Evolutionary conservation across 2,329 filamentous ascomycete species (phyloP).

Genomic region (Pestalotiopsis sp.): DNA sequence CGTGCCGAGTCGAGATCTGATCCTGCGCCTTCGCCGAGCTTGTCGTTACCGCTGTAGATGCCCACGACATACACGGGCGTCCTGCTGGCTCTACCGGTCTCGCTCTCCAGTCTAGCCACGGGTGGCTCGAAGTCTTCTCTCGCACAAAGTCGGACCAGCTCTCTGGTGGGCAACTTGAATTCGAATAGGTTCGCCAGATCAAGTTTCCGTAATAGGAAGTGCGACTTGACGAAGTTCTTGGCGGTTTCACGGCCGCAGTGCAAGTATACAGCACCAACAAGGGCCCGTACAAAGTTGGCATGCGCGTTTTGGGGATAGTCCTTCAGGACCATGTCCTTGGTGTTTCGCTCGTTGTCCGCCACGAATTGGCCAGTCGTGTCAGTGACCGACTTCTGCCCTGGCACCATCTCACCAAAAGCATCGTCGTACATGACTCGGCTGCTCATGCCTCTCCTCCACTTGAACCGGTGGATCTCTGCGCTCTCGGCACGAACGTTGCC

Average conservation of each 20-base stretch:
- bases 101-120: slow-evolving; percentile 83
- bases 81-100: slow-evolving; percentile 84
- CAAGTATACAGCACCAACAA: slow-evolving; percentile 83
- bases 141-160: slow-evolving; percentile 81
- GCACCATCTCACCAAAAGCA: slow-evolving; percentile 74
- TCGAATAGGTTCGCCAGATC: slow-evolving; percentile 78
- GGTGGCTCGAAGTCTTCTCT: slow-evolving; percentile 88
- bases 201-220: slow-evolving; percentile 80
- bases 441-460: slow-evolving; percentile 71
- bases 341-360: slow-evolving; percentile 24
- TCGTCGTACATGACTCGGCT: slow-evolving; percentile 82
- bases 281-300: slow-evolving; percentile 78
- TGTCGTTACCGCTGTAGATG: slow-evolving; percentile 88
- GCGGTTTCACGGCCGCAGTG: slow-evolving; percentile 80
- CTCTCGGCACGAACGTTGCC: slow-evolving; percentile 56
- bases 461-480: slow-evolving; percentile 46
- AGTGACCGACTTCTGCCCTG: slow-evolving; percentile 19
- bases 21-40: slow-evolving; percentile 88
- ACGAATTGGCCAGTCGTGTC: slow-evolving; percentile 22
- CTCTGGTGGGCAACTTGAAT: slow-evolving; percentile 82
- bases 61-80: slow-evolving; percentile 93
- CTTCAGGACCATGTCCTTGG: slow-evolving; percentile 25
- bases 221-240: slow-evolving; percentile 80
- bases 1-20: slow-evolving; percentile 77
- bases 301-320: slow-evolving; percentile 50